Conservation (phyloP, 352 stramenopile genomes). For the Plasmopara viticola region DNA sequence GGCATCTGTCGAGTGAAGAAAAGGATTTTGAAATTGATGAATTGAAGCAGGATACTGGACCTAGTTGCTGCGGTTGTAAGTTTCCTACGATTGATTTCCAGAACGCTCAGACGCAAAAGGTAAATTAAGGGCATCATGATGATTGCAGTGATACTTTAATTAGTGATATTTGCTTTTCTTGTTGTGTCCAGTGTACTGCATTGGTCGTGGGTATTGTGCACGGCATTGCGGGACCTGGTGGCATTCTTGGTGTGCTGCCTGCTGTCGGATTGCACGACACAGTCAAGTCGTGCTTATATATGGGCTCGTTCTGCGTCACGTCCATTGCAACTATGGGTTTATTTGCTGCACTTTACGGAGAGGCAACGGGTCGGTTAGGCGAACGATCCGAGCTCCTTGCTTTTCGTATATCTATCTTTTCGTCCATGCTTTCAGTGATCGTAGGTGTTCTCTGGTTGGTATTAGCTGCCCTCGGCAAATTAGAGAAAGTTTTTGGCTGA, state of each 20-base stretch:
- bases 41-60: slow-evolving; percentile 15
- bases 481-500: slow-evolving; percentile 76
- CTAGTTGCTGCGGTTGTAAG: slow-evolving; percentile 37
- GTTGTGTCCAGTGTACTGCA: slow-evolving; percentile 50
- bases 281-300: slow-evolving; percentile 76
- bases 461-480: slow-evolving; percentile 61
- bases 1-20: slow-evolving; percentile 20
- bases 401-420: slow-evolving; percentile 78
- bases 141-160: background rate
- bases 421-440: slow-evolving; percentile 76
- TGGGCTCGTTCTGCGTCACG: slow-evolving; percentile 85
- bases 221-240: slow-evolving; percentile 75
- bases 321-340: slow-evolving; percentile 88
- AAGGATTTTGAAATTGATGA: slow-evolving; percentile 12
- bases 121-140: slow-evolving; percentile 13
- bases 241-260: slow-evolving; percentile 86
- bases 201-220: slow-evolving; percentile 87
- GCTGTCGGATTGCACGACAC: slow-evolving; percentile 83
- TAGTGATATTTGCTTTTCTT: slow-evolving; percentile 4
- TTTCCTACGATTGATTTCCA: slow-evolving; percentile 54
- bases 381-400: slow-evolving; percentile 69
- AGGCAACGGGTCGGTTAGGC: slow-evolving; percentile 55
- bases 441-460: slow-evolving; percentile 81
- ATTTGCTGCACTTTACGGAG: slow-evolving; percentile 84
- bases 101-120: slow-evolving; percentile 73